Base-by-base conservation (phyloP, 495 filamentous ascomycete species). In the Collariella sp. region DNA sequence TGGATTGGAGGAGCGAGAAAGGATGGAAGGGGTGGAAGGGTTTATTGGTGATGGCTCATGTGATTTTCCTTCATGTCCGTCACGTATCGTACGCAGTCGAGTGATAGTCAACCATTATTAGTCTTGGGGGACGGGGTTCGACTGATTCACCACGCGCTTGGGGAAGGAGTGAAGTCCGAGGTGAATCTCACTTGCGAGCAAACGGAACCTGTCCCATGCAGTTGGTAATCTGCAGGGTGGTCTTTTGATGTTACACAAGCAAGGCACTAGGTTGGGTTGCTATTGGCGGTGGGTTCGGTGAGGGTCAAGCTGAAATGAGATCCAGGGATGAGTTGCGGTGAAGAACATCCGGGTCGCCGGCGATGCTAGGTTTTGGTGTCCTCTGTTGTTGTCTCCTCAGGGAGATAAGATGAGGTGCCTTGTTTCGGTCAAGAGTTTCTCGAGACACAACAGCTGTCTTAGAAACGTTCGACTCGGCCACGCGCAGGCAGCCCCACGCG, bases 11-110 rank as follows among this genome's bases (percentile, higher is more conserved):
- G 26, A 31, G 9, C 4, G 26, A 31, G 9, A 5, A 9, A 9
- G 9, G 26, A 31, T 5, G 26, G 9, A 31, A 5, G 26, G 26
- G 9, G 26, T 9, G 20, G 41, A 23, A 24, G 15, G 20, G 23
- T 46, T 59, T 52, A 60, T 54, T 42, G 45, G 18, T 10, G 19
- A 33, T 24, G 51, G 31, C 59, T 58, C 59, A 62, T 58, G 53
- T 58, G 56, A 56, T 46, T 45, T 46, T 36, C 34, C 36, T 43
- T 53, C 43, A 23, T 34, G 50, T 54, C 38, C 22, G 38, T 38
- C 39, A 19, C 38, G 29, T 3, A 29, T 44, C 41, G 18, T 26
- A 38, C 43, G 41, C 16, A 43, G 41, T 19, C 22, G 22, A 12
- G n/a, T n/a, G n/a, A n/a, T n/a, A n/a, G n/a, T n/a, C n/a, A n/a